These are phyloP conservation scores for Voacanga thouarsii DNA, from an alignment of 257 asterid genomes.

Conservation along the genomic window DNA sequence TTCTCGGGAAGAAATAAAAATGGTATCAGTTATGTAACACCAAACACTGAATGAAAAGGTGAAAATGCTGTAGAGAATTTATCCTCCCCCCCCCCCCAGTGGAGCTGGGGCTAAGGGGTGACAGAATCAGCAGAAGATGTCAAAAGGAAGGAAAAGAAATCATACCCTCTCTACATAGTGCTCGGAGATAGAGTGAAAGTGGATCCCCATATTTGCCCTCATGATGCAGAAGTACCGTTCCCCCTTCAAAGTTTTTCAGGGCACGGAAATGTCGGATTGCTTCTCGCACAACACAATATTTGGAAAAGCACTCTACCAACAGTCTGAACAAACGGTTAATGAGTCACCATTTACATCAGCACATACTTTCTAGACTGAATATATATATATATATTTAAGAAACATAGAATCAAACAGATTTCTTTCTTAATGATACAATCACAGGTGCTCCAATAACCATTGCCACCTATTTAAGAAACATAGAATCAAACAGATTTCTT, in stretches of 20 bases:
- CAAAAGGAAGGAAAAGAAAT: background rate
- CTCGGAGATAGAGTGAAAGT: slow-evolving; percentile 91
- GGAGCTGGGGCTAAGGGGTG: background rate
- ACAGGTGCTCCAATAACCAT: background rate
- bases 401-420: background rate
- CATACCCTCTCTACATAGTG: slow-evolving; percentile 92
- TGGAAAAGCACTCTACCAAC: slow-evolving; percentile 95
- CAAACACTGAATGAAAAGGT: background rate
- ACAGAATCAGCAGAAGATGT: background rate
- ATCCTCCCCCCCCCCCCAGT: too few relatives aligned
- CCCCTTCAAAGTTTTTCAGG: slow-evolving; percentile 74
- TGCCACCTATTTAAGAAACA: too few relatives aligned
- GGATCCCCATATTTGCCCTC: slow-evolving; percentile 95
- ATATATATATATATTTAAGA: background rate
- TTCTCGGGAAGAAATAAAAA: background rate
- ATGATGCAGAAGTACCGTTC: slow-evolving; percentile 57
- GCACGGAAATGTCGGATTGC: slow-evolving; percentile 97
- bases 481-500: too few relatives aligned
- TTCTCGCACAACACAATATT: slow-evolving; percentile 88
- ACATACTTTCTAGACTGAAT: background rate
- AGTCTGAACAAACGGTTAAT: slow-evolving; percentile 36
- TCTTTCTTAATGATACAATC: background rate
- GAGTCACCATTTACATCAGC: slow-evolving; percentile 4
- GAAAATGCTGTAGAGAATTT: background rate
- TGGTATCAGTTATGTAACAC: background rate